Evolutionary conservation across 257 asterid species (phyloP).

Genomic region (Oldenlandia corymbosa): DNA sequence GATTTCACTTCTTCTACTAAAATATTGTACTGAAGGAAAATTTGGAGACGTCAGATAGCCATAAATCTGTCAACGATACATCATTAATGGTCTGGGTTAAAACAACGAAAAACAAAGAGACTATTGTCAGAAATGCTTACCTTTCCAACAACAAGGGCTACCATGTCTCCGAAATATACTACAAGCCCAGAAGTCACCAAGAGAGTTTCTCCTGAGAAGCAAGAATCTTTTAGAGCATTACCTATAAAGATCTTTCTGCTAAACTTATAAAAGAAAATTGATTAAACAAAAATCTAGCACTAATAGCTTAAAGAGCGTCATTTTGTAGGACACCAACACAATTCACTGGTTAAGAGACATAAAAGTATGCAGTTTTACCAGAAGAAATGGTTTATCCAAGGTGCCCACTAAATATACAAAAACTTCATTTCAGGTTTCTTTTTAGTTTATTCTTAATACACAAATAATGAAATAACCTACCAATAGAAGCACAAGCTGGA

Average conservation of each 20-base stretch:
- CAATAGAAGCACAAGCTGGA: conserved; percentile 94
- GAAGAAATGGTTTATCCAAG: neutral
- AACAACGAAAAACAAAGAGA: neutral
- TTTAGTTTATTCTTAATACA: neutral
- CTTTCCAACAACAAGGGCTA: conserved; percentile 54
- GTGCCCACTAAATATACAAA: neutral
- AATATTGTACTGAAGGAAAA: conserved; percentile 29
- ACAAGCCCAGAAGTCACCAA: conserved; percentile 85
- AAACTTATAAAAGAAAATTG: neutral
- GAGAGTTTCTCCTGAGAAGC: conserved; percentile 84
- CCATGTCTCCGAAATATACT: conserved; percentile 79
- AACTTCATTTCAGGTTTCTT: neutral
- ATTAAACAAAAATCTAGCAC: neutral
- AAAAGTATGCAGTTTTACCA: neutral
- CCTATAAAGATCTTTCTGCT: neutral
- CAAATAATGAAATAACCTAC: conserved; percentile 36
- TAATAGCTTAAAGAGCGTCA: neutral
- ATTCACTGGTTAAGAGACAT: neutral
- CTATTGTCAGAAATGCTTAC: conserved; percentile 37
- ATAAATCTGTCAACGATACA: conserved; percentile 60
- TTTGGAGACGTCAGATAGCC: conserved; percentile 31
- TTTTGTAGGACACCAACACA: neutral
- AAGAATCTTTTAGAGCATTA: conserved; percentile 13
- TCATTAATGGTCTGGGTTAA: no score
- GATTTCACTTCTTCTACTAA: conserved; percentile 65